A percentile compares a stretch with the other conserved stretches of the same genome.
Conservation (phyloP, 83 land plant species). For the Diphasiastrum complanatum region DNA sequence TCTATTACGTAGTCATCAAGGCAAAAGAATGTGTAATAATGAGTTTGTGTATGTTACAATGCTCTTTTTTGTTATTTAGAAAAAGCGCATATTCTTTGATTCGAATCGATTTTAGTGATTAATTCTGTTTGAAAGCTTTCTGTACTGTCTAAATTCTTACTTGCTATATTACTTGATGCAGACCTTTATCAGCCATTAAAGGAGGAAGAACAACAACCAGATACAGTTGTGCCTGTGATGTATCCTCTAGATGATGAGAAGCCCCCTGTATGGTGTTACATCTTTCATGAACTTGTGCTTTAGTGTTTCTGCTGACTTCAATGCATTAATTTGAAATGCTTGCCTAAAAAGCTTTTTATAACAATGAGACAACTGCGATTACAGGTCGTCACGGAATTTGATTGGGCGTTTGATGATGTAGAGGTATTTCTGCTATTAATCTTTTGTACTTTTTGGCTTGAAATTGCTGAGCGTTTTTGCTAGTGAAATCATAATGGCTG, state of each 20-base stretch:
- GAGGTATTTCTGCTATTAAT: no score
- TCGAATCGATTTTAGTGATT: neutral
- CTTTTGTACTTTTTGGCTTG: no score
- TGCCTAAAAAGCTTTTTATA: neutral
- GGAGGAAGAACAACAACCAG: constrained; percentile 29
- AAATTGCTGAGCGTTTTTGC: no score
- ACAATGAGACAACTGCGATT: neutral
- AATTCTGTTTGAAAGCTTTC: neutral
- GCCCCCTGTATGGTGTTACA: constrained; percentile 30
- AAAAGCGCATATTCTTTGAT: no score
- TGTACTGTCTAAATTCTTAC: neutral
- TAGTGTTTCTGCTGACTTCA: neutral
- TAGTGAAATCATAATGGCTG: no score
- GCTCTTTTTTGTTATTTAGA: no score
- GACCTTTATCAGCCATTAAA: constrained; percentile 30
- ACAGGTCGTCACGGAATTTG: constrained; percentile 35
- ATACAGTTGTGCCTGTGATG: constrained; percentile 35
- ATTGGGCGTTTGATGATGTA: constrained; percentile 38
- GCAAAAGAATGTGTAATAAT: no score
- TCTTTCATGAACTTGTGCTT: neutral
- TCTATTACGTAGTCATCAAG: no score
- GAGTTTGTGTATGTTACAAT: no score
- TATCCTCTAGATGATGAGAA: constrained; percentile 34
- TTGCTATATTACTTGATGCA: constrained; percentile 1
- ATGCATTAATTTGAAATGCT: neutral